phyloP scores from a whole-genome alignment of 306 rosid species.

The Acacia confusa region DNA sequence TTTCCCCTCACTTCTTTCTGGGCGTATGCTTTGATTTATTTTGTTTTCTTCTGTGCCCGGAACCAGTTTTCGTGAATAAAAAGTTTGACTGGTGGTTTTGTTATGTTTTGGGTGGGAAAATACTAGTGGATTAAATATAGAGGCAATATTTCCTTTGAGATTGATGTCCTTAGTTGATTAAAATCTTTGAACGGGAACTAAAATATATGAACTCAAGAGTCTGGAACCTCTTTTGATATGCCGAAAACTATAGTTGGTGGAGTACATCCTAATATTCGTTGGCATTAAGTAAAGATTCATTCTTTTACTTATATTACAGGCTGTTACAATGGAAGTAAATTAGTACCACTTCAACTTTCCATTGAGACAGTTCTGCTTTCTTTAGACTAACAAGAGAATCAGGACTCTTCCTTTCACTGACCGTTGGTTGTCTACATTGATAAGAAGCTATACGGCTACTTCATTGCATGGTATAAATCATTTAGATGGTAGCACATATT shows the following conservation, averaged over 20 bases:
- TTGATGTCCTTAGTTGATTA: constrained; percentile 1
- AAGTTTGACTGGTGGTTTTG: not conserved
- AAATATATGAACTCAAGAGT: not conserved
- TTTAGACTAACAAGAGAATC: not conserved
- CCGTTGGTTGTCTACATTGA: not conserved
- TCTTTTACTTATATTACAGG: not conserved
- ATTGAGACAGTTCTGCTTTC: not conserved
- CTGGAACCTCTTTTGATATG: constrained; percentile 11
- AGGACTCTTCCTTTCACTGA: not conserved
- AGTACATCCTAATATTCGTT: not conserved
- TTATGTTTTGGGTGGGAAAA: not conserved
- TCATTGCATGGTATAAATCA: not conserved
- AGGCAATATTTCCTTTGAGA: not conserved
- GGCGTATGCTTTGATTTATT: not conserved
- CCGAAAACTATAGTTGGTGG: constrained; percentile 4
- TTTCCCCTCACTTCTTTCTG: not conserved
- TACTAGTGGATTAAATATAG: not conserved
- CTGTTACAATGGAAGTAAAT: not conserved
- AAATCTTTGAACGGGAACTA: not conserved
- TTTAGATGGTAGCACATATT: not conserved
- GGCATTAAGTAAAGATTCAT: not conserved
- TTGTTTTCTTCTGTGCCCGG: not conserved
- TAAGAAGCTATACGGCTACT: not conserved
- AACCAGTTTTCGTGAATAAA: not conserved
- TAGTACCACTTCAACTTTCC: not conserved